Conservation (phyloP, 768 basidiomycete genomes). For the Scleroderma bovista region DNA sequence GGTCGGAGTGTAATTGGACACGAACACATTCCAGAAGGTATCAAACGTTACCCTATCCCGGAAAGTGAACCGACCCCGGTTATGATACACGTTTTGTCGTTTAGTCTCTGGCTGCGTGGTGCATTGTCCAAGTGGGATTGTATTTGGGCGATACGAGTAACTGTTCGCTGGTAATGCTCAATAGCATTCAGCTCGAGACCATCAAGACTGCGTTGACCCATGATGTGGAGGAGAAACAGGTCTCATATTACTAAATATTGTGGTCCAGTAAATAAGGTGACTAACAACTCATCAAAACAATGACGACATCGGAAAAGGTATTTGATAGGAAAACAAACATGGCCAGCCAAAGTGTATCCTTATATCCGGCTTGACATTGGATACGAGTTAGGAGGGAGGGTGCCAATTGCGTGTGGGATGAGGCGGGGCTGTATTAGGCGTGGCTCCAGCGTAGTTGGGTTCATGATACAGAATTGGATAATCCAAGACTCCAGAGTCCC, state of each 20-base stretch:
- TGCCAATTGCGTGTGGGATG: slow-evolving; percentile 1
- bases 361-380: background rate
- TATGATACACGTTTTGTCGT: slow-evolving; percentile 78
- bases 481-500: background rate
- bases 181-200: slow-evolving; percentile 27
- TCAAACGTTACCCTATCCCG: slow-evolving; percentile 70
- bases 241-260: background rate
- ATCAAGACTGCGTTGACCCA: slow-evolving; percentile 12
- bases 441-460: background rate
- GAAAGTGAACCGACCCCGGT: slow-evolving; percentile 84
- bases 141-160: slow-evolving; percentile 61
- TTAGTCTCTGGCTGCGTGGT: slow-evolving; percentile 51
- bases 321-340: background rate
- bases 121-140: slow-evolving; percentile 57
- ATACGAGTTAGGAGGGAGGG: background rate
- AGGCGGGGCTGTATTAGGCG: background rate
- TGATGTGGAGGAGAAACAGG: slow-evolving; percentile 1
- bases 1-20: slow-evolving; percentile 2
- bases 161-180: slow-evolving; percentile 54
- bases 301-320: background rate
- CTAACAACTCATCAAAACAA: background rate
- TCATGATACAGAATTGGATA: background rate
- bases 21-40: slow-evolving; percentile 5
- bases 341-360: background rate
- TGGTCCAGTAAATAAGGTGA: background rate